A percentile compares a stretch with the other conserved stretches of the same genome.
phyloP scores from a whole-genome alignment of 1,284 basidiomycete genomes.

The Sporisorium iseilematis-ciliati region DNA sequence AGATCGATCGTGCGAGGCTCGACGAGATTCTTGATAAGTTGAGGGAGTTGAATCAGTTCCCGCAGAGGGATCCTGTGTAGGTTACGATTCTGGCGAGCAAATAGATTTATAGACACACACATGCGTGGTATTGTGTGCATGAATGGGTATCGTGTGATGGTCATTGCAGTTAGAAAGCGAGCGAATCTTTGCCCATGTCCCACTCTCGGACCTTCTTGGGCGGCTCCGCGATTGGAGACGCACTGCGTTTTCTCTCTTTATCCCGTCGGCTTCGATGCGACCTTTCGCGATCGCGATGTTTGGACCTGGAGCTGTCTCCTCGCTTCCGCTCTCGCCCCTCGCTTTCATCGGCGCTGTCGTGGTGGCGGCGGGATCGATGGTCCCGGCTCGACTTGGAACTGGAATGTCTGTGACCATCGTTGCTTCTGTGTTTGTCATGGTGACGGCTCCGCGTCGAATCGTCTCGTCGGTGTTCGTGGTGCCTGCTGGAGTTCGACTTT shows the following conservation, averaged over 20 bases:
- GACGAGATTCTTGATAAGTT: slow-evolving; percentile 33
- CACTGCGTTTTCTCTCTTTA: background rate
- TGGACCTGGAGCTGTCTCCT: background rate
- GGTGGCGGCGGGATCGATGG: background rate
- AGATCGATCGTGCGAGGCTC: slow-evolving; percentile 10
- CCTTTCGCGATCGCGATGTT: background rate
- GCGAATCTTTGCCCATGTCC: slow-evolving; percentile 38
- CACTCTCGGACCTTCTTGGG: slow-evolving; percentile 34
- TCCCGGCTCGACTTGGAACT: background rate
- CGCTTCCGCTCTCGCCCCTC: background rate
- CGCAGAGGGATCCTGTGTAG: slow-evolving; percentile 6
- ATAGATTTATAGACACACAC: background rate
- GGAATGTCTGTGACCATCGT: background rate
- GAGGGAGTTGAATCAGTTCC: slow-evolving; percentile 30
- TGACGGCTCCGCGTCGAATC: background rate
- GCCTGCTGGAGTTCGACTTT: slow-evolving; percentile 4
- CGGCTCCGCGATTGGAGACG: background rate
- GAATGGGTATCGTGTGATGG: background rate
- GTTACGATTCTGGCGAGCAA: background rate
- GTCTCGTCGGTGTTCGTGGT: background rate
- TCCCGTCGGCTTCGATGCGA: background rate
- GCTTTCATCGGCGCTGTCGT: background rate
- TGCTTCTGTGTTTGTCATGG: background rate
- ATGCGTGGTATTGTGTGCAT: background rate
- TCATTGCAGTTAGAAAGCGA: slow-evolving; percentile 12